phyloP scores from a whole-genome alignment of 1,284 basidiomycete genomes.

The Marasmius fiardii region DNA sequence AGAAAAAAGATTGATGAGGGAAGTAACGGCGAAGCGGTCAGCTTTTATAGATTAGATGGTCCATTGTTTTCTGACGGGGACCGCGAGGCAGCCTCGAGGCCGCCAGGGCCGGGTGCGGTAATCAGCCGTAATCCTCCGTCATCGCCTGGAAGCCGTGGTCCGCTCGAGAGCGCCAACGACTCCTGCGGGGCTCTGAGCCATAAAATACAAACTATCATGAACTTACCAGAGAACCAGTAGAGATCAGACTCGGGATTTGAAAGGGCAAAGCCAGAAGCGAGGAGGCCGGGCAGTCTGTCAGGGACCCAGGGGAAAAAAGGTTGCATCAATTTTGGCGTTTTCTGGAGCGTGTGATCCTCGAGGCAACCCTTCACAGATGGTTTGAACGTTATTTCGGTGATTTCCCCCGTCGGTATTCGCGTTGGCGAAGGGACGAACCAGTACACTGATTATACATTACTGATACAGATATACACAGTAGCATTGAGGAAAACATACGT shows the following conservation, averaged over 20 bases:
- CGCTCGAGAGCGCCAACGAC: background rate
- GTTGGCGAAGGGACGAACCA: background rate
- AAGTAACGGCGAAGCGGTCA: conserved; percentile 16
- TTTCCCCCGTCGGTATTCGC: conserved; percentile 4
- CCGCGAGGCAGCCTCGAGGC: conserved; percentile 48
- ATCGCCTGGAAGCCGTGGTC: background rate
- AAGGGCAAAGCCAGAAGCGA: background rate
- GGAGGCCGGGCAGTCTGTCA: background rate
- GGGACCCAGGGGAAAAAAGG: background rate
- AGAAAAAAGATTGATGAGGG: conserved; percentile 20
- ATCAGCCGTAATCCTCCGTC: conserved; percentile 18
- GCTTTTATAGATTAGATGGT: conserved; percentile 49
- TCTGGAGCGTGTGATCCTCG: conserved; percentile 4
- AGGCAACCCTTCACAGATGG: background rate
- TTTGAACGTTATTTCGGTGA: too few relatives aligned
- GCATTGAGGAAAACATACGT: background rate
- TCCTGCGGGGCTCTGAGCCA: background rate
- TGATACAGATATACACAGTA: background rate
- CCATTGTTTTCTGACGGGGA: conserved; percentile 18
- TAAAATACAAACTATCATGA: background rate
- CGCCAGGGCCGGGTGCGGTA: background rate
- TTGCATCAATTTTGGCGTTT: background rate
- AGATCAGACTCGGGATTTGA: background rate
- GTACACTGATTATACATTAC: background rate
- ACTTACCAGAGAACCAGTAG: background rate